Evolutionary conservation across 2,329 filamentous ascomycete genomes (phyloP).

Genomic region (Claviceps paspali): DNA sequence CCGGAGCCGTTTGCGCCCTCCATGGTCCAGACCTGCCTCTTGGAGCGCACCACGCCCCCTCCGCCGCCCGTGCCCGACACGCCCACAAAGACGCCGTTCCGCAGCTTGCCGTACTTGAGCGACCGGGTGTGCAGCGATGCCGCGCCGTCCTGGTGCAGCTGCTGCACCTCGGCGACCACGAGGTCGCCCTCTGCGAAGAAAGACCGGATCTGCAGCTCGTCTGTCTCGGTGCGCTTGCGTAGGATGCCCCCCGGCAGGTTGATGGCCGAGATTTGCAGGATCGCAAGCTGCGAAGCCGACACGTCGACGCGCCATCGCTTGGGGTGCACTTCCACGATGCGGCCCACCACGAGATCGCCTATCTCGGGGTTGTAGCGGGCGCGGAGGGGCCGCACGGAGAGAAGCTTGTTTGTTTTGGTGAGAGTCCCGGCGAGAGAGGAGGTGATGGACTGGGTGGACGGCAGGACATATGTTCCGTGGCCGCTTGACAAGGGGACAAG

Average conservation of each 20-base stretch:
- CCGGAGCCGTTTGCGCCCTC: constrained; percentile 39
- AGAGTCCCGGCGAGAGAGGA: constrained; percentile 85
- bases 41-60: constrained; percentile 66
- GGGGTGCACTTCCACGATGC: constrained; percentile 89
- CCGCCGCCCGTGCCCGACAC: constrained; percentile 75
- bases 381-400: constrained; percentile 78
- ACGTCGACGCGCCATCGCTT: constrained; percentile 93
- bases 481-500: constrained; percentile 40
- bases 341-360: constrained; percentile 83
- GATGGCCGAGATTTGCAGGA: constrained; percentile 74
- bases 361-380: constrained; percentile 93
- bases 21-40: constrained; percentile 80
- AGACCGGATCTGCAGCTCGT: constrained; percentile 92
- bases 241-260: constrained; percentile 91
- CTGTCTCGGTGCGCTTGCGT: constrained; percentile 80
- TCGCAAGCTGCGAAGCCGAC: constrained; percentile 70
- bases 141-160: constrained; percentile 69
- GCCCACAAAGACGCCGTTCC: constrained; percentile 80
- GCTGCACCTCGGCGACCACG: constrained; percentile 88
- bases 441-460: constrained; percentile 52
- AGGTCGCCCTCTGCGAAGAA: constrained; percentile 95
- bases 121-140: constrained; percentile 81
- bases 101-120: constrained; percentile 85
- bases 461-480: constrained; percentile 73
- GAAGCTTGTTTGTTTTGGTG: constrained; percentile 88